Evolutionary conservation across 768 basidiomycete genomes (phyloP).

Genomic region (Trametes cingulata): DNA sequence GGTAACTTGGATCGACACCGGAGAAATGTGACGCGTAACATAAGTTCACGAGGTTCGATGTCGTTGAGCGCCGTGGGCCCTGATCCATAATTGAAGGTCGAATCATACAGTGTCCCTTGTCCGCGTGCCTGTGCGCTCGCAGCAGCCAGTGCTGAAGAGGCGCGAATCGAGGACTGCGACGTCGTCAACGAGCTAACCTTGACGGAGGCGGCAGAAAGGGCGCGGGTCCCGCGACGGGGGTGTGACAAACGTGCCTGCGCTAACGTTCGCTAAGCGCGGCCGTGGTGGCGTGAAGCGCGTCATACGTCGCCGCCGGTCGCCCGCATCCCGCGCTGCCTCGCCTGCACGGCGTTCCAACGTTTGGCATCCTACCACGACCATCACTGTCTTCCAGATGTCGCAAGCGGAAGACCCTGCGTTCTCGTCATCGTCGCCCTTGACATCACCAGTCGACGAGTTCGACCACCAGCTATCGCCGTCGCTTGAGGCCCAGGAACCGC

Average conservation of each 20-base stretch:
- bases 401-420: constrained; percentile 10
- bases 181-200: not conserved
- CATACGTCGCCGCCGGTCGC: constrained; percentile 2
- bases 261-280: constrained; percentile 12
- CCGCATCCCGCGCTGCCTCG: constrained; percentile 4
- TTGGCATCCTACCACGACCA: constrained; percentile 15
- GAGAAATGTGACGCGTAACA: not conserved
- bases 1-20: not conserved
- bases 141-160: not conserved
- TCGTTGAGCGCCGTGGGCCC: not conserved
- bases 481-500: constrained; percentile 55
- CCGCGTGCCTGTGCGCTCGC: not conserved
- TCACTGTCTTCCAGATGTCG: constrained; percentile 4
- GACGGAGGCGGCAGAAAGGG: not conserved
- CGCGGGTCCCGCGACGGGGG: constrained; percentile 5
- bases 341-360: not conserved
- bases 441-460: constrained; percentile 61
- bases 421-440: constrained; percentile 28
- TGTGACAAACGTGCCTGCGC: constrained; percentile 20
- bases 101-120: not conserved
- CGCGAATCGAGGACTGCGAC: constrained; percentile 3
- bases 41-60: not conserved
- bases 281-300: constrained; percentile 16
- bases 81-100: too few species aligned
- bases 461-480: constrained; percentile 50